phyloP scores from a whole-genome alignment of 1,139 yeast genomes.

The Geotrichum klebahnii region DNA sequence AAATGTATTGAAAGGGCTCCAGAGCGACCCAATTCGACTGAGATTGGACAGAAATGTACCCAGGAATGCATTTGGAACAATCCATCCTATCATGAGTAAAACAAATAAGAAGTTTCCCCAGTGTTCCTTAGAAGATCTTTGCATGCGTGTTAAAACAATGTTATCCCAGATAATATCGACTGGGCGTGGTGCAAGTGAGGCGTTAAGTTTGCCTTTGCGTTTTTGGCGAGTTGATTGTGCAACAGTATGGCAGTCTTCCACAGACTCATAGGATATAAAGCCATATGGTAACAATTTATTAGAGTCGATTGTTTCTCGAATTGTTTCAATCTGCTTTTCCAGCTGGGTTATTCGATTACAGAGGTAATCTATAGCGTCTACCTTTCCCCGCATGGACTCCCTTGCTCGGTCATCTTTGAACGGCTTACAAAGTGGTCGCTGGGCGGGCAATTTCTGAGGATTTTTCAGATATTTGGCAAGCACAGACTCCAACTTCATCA shows the following conservation, averaged over 20 bases:
- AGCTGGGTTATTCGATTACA: conserved; percentile 28
- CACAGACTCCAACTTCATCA: conserved; percentile 35
- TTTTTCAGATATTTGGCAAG: conserved; percentile 37
- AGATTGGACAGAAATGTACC: conserved; percentile 42
- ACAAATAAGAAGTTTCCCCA: conserved; percentile 39
- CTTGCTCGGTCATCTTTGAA: conserved; percentile 26
- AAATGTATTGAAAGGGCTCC: conserved; percentile 37
- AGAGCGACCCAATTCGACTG: conserved; percentile 39
- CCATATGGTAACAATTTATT: conserved; percentile 36
- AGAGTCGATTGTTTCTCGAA: conserved; percentile 29
- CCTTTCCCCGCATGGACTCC: conserved; percentile 21
- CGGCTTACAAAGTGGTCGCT: conserved; percentile 28
- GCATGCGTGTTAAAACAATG: conserved; percentile 33
- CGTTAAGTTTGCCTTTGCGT: conserved; percentile 11
- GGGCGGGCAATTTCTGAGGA: conserved; percentile 31
- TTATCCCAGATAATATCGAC: conserved; percentile 42
- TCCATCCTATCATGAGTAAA: conserved; percentile 38
- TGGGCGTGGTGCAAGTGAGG: conserved; percentile 39
- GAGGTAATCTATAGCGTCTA: conserved; percentile 38
- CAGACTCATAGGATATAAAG: conserved; percentile 37
- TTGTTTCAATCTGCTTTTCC: conserved; percentile 31
- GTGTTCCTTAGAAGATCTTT: conserved; percentile 37
- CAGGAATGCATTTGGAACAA: conserved; percentile 43
- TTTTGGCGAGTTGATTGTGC: conserved; percentile 26
- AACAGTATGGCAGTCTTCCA: conserved; percentile 33